Evolutionary conservation across 257 asterid species (phyloP), one percentile per base, ranked within the genome.

Genomic region (Fraxinus cuspidata): DNA sequence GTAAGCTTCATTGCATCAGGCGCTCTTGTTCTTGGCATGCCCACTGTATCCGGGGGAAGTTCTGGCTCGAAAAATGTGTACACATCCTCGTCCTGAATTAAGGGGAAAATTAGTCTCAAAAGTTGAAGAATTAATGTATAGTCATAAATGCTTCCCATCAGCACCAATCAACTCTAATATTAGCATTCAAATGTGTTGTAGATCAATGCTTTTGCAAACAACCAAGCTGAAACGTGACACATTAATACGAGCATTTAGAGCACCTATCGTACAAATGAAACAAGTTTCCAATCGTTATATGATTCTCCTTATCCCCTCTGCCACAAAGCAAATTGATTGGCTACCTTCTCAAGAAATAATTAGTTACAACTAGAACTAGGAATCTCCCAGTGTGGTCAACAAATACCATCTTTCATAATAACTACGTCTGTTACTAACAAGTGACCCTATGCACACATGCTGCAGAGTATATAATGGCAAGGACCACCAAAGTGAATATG

Each of bases 31-130:
- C 96, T 90, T 19, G 84, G 83, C 19, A 84, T 63, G 53, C 89
- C 81, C 60, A 86, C 73, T 28, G 84, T 74, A 38, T 88, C 96
- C 0, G 85, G 74, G 42, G 96, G 99, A 56, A 89, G 97, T 67
- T 96, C 98, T 6, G 99, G 99, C 86, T 96, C 99, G 40, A 96
- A 96, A 87, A 93, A 93, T 67, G 93, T 81, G 81, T 87, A 96
- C 34, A 96, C 89, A 71, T 96, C 99, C 85, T 96, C 99, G 51
- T 96, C 99, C 99, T 95, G 84, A 66, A 76, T 73, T 63, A 78
- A 71, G 64, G 49, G 16, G 7, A n/a, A 53, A 15, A 3, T 3
- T 3, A 32, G 23, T 60, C 31, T 37, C 60, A 49, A 25, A 40
- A 32, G 75, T 31, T 21, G 73, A 60, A 10, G 37, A 23, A 67